Evolutionary conservation across 139 green algal species (phyloP).

Genomic region (Chlorella sorokiniana): DNA sequence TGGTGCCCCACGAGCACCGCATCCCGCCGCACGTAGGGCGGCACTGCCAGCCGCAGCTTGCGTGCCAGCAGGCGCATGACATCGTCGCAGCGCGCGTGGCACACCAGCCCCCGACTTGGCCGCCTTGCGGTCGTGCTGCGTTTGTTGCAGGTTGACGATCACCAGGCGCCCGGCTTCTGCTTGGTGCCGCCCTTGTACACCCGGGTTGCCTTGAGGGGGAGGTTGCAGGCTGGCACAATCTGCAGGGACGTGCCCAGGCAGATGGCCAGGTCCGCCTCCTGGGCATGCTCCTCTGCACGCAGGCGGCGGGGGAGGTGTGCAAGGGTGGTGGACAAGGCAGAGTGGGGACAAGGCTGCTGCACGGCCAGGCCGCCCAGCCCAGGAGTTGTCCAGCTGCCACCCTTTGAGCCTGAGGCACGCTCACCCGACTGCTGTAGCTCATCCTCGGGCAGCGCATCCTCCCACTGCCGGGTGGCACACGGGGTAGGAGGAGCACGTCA

Average conservation of each 20-base stretch:
- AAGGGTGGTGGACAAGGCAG: background rate
- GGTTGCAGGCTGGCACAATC: slow-evolving; percentile 84
- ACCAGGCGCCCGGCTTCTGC: slow-evolving; percentile 64
- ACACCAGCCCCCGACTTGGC: slow-evolving; percentile 56
- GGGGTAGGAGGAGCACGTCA: too few relatives aligned
- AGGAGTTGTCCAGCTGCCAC: too few relatives aligned
- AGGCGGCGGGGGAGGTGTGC: background rate
- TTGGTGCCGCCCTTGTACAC: slow-evolving; percentile 35
- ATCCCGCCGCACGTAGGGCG: slow-evolving; percentile 47
- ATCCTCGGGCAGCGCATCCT: slow-evolving; percentile 82
- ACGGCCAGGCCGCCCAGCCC: too few relatives aligned
- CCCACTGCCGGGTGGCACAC: too few relatives aligned
- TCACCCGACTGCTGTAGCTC: slow-evolving; percentile 71
- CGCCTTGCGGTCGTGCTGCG: slow-evolving; percentile 53
- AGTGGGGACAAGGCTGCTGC: background rate
- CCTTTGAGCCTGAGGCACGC: too few relatives aligned
- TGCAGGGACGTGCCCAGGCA: slow-evolving; percentile 92
- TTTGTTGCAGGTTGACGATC: slow-evolving; percentile 92
- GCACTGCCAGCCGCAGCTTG: slow-evolving; percentile 47
- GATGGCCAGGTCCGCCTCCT: slow-evolving; percentile 71
- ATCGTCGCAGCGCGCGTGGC: slow-evolving; percentile 46
- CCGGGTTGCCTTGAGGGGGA: slow-evolving; percentile 68
- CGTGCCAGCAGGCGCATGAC: slow-evolving; percentile 52
- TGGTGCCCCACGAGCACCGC: slow-evolving; percentile 36
- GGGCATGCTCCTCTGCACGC: slow-evolving; percentile 57